Percentiles rank a stretch among this genome's conserved stretches.
Conservation (phyloP, 1,139 yeast species). For the Kurtzmaniella natalensis region DNA sequence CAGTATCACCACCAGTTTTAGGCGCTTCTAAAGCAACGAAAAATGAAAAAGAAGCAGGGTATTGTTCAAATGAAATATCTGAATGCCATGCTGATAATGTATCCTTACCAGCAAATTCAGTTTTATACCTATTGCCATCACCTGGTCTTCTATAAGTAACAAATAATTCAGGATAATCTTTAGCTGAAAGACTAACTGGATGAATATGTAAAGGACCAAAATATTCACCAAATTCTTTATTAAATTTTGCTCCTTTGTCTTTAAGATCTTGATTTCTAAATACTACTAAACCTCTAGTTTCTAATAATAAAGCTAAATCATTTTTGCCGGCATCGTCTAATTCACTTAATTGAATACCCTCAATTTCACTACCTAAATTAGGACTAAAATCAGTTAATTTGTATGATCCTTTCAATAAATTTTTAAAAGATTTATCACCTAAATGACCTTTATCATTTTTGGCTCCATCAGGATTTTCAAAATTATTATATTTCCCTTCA, state of each 20-base stretch:
- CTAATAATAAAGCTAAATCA: conserved; percentile 29
- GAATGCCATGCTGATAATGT: conserved; percentile 24
- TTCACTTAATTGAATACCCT: conserved; percentile 28
- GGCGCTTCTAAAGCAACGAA: conserved; percentile 32
- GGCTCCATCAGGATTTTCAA: conserved; percentile 17
- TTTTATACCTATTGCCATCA: conserved; percentile 17
- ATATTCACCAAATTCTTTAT: conserved; percentile 24
- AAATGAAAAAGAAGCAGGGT: conserved; percentile 27
- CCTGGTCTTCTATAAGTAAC: conserved; percentile 29
- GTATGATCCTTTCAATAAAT: conserved; percentile 21
- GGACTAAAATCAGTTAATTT: conserved; percentile 22
- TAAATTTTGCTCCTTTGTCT: conserved; percentile 26
- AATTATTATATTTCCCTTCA: conserved; percentile 17
- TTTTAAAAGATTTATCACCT: conserved; percentile 25
- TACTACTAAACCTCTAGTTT: conserved; percentile 27
- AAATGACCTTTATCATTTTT: conserved; percentile 24
- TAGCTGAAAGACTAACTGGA: conserved; percentile 25
- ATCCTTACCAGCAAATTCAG: conserved; percentile 17
- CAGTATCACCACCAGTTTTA: conserved; percentile 30
- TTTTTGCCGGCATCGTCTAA: conserved; percentile 28
- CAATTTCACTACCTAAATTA: conserved; percentile 28
- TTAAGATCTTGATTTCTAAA: conserved; percentile 31
- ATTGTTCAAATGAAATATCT: conserved; percentile 28
- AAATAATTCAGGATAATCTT: conserved; percentile 24
- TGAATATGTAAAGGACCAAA: conserved; percentile 32